These are phyloP conservation scores for Scalesia atractyloides DNA, from an alignment of 129 eudicot genomes.

Conservation along the genomic window DNA sequence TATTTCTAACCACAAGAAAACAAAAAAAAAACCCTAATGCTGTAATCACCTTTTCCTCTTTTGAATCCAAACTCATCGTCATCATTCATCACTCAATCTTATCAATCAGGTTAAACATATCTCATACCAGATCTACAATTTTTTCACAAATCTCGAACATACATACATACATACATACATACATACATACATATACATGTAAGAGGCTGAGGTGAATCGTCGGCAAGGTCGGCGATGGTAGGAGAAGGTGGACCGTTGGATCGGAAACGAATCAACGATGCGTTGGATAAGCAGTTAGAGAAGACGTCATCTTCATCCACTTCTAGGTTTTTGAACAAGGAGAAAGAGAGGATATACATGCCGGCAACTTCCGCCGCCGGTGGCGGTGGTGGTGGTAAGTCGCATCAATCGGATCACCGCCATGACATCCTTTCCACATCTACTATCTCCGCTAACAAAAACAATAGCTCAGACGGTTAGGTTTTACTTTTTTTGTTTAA, in stretches of 20 bases:
- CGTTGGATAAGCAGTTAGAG: constrained; percentile 59
- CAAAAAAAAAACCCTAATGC: neutral
- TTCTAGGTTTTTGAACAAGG: constrained; percentile 28
- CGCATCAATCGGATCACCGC: constrained; percentile 10
- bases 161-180: neutral
- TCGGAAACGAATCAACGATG: constrained; percentile 60
- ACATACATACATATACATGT: neutral
- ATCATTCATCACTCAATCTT: neutral
- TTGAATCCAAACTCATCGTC: neutral
- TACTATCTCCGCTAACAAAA: constrained; percentile 6
- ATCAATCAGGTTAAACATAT: neutral
- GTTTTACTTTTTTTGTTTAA: too few relatives aligned
- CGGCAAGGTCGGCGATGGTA: constrained; percentile 6
- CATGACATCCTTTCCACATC: constrained; percentile 14
- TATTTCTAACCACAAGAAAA: too few relatives aligned
- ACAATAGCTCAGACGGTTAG: constrained; percentile 9
- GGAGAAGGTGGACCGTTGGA: constrained; percentile 26
- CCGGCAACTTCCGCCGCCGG: constrained; percentile 16
- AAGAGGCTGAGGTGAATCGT: neutral
- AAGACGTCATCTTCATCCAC: constrained; percentile 44
- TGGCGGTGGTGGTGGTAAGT: neutral
- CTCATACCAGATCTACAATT: constrained; percentile 3
- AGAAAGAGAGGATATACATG: constrained; percentile 9
- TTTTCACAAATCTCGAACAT: neutral
- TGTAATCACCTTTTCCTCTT: neutral